phyloP scores from a whole-genome alignment of 768 basidiomycete species.

The Tylopilus sp. region DNA sequence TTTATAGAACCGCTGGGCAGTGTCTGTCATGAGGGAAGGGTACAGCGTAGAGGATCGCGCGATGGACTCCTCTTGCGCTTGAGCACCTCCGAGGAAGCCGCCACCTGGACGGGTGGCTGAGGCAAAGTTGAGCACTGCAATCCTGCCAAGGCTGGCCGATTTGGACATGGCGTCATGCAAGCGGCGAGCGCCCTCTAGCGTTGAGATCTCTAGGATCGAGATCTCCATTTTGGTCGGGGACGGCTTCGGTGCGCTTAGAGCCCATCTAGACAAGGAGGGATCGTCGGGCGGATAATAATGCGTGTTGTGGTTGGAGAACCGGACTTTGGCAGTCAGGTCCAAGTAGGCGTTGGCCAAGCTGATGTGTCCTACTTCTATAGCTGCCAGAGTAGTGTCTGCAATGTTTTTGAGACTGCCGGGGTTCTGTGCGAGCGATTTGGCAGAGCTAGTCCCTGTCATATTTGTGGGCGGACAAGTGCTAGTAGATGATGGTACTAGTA shows the following conservation, averaged over 20 bases:
- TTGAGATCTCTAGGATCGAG: slow-evolving; percentile 58
- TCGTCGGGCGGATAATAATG: slow-evolving; percentile 49
- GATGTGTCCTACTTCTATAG: slow-evolving; percentile 46
- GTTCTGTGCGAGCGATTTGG: slow-evolving; percentile 5
- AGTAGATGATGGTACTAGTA: not conserved
- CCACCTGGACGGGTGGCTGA: slow-evolving; percentile 74
- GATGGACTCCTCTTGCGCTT: slow-evolving; percentile 80
- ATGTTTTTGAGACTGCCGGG: slow-evolving; percentile 34
- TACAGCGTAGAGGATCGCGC: slow-evolving; percentile 74
- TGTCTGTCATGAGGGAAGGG: slow-evolving; percentile 52
- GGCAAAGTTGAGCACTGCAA: slow-evolving; percentile 75
- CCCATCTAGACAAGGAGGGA: slow-evolving; percentile 47
- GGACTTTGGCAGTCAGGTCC: slow-evolving; percentile 34
- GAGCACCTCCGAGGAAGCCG: slow-evolving; percentile 68
- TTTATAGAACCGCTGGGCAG: slow-evolving; percentile 58
- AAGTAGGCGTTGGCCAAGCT: slow-evolving; percentile 25
- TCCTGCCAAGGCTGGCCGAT: slow-evolving; percentile 23
- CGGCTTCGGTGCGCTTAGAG: slow-evolving; percentile 10
- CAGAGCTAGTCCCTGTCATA: too few species aligned
- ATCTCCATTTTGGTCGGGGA: slow-evolving; percentile 31
- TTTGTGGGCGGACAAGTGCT: not conserved
- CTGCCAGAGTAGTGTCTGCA: slow-evolving; percentile 48
- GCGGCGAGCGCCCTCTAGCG: slow-evolving; percentile 56
- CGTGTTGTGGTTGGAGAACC: slow-evolving; percentile 41
- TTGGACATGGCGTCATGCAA: slow-evolving; percentile 24